Conservation (phyloP, 2,329 filamentous ascomycete genomes). For the Chaetomiaceae sp. region DNA sequence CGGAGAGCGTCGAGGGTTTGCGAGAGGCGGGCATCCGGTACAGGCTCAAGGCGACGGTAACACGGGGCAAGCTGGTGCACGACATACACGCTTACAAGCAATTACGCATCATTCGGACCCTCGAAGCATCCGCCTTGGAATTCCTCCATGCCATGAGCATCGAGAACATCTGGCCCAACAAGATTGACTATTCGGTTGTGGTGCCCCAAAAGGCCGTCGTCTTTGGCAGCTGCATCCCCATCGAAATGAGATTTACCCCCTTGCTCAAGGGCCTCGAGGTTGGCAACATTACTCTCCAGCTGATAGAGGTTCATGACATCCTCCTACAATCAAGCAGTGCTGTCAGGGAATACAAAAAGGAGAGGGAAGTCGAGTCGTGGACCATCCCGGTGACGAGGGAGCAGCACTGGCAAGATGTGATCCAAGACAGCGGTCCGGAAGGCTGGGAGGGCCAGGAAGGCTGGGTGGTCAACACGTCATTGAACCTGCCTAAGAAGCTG, state of each 20-base stretch:
- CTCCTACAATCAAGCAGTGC: constrained; percentile 46
- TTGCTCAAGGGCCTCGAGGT: constrained; percentile 83
- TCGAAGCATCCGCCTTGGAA: constrained; percentile 71
- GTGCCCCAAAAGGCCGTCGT: constrained; percentile 92
- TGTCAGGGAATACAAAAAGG: constrained; percentile 56
- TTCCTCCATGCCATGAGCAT: constrained; percentile 88
- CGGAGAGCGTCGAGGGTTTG: constrained; percentile 89
- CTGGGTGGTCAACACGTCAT: constrained; percentile 58
- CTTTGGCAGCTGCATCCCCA: constrained; percentile 79
- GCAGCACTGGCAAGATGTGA: constrained; percentile 64
- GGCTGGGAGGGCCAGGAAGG: constrained; percentile 58
- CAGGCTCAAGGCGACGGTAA: constrained; percentile 83
- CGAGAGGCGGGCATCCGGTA: constrained; percentile 84
- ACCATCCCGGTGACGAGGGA: constrained; percentile 51
- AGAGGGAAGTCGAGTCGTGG: constrained; percentile 61
- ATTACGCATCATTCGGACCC: constrained; percentile 70
- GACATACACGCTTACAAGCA: constrained; percentile 78
- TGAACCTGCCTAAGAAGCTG: constrained; percentile 75
- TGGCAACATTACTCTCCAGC: constrained; percentile 73
- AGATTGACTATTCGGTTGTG: constrained; percentile 91
- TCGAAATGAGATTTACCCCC: constrained; percentile 84
- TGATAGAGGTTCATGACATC: constrained; percentile 75
- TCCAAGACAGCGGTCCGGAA: constrained; percentile 63
- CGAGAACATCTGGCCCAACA: constrained; percentile 96
- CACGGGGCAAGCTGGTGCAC: constrained; percentile 81